Conservation (phyloP, 1,139 yeast species). For the Diutina siamensis region DNA sequence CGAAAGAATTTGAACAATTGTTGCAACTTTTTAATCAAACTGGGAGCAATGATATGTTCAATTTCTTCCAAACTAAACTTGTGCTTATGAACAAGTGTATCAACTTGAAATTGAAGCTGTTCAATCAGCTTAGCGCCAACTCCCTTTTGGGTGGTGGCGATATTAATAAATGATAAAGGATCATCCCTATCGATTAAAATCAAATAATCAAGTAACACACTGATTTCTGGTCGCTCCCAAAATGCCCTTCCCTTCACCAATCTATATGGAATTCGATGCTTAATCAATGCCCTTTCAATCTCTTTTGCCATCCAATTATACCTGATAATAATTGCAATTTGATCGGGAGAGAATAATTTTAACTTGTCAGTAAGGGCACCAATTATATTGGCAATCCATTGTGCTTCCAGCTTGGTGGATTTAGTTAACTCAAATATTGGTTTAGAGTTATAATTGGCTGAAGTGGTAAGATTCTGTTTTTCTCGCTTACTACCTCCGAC, state of each 20-base stretch:
- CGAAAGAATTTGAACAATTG: constrained; percentile 21
- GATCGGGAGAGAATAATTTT: constrained; percentile 29
- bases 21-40: constrained; percentile 12
- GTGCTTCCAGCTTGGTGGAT: constrained; percentile 33
- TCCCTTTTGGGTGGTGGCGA: constrained; percentile 49
- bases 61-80: background rate
- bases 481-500: constrained; percentile 16
- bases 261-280: constrained; percentile 46
- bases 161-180: constrained; percentile 43
- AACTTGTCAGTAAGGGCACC: constrained; percentile 21
- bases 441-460: background rate
- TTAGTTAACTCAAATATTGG: constrained; percentile 18
- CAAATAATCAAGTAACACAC: constrained; percentile 49
- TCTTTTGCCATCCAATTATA: constrained; percentile 44
- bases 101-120: constrained; percentile 17
- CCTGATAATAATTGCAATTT: constrained; percentile 64
- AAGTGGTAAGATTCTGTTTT: background rate
- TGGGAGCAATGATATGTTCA: constrained; percentile 8
- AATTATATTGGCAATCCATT: constrained; percentile 47
- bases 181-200: constrained; percentile 53
- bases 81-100: background rate
- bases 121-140: constrained; percentile 52
- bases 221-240: constrained; percentile 69
- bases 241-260: constrained; percentile 66
- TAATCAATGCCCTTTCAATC: constrained; percentile 52